Percentiles rank a stretch among this genome's conserved stretches.
Conservation (phyloP, 1,284 basidiomycete genomes). For the Erythrobasidium hasegawianum region DNA sequence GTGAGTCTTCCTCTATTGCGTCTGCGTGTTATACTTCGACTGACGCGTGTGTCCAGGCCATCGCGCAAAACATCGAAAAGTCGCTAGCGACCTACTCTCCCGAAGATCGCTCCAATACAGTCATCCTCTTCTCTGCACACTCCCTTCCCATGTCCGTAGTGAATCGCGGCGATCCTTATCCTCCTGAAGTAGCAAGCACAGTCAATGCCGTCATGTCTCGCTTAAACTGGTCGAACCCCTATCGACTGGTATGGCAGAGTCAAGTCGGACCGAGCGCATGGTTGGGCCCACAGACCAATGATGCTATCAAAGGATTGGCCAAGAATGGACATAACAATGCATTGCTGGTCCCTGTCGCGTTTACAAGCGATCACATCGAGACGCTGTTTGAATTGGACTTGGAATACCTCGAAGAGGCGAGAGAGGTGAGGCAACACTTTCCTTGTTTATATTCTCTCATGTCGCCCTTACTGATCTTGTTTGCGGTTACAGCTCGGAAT, state of each 20-base stretch:
- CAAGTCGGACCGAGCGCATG: constrained; percentile 96
- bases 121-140: constrained; percentile 85
- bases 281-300: constrained; percentile 95
- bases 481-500: constrained; percentile 68
- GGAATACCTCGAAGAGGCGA: constrained; percentile 87
- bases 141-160: constrained; percentile 96
- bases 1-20: constrained; percentile 54
- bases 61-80: constrained; percentile 80
- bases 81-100: constrained; percentile 77
- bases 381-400: constrained; percentile 95
- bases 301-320: constrained; percentile 86
- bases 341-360: constrained; percentile 92
- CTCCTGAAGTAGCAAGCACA: constrained; percentile 90
- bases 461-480: neutral
- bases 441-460: constrained; percentile 1
- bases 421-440: constrained; percentile 61
- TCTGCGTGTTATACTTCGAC: neutral
- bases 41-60: constrained; percentile 62
- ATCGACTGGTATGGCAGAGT: constrained; percentile 95
- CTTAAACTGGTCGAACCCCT: constrained; percentile 72
- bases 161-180: constrained; percentile 96
- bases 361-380: constrained; percentile 99
- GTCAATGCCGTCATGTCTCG: constrained; percentile 81
- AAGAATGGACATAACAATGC: constrained; percentile 79
- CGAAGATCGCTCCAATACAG: constrained; percentile 64